These are phyloP conservation scores for Talinum fruticosum DNA, from an alignment of 148 eudicot genomes.

Conservation along the genomic window DNA sequence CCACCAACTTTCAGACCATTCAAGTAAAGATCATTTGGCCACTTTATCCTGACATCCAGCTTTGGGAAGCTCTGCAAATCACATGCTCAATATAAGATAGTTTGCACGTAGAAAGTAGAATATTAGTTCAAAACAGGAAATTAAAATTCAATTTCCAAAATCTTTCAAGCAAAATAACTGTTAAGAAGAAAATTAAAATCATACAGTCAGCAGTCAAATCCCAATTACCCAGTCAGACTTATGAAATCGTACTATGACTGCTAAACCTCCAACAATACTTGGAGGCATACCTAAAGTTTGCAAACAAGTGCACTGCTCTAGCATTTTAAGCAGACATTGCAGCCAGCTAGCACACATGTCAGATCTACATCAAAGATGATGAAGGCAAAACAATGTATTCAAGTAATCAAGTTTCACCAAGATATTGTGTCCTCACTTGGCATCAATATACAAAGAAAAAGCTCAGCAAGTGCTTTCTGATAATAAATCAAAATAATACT, in stretches of 20 bases:
- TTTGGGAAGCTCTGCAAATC: slow-evolving; percentile 69
- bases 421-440: background rate
- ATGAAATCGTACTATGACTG: background rate
- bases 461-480: background rate
- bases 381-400: background rate
- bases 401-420: background rate
- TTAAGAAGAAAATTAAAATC: background rate
- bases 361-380: background rate
- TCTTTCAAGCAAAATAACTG: background rate
- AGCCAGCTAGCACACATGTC: background rate
- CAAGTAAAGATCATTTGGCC: slow-evolving; percentile 94
- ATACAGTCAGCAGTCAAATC: background rate
- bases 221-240: background rate
- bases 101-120: too few relatives aligned
- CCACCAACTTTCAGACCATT: slow-evolving; percentile 95
- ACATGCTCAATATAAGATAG: slow-evolving; percentile 2
- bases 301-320: background rate
- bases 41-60: slow-evolving; percentile 83
- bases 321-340: background rate
- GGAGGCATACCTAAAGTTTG: background rate
- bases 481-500: background rate
- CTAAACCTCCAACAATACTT: background rate
- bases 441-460: background rate
- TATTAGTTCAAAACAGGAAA: background rate
- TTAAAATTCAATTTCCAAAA: background rate